Conservation (phyloP, 306 rosid species). For the Ormosia emarginata region DNA sequence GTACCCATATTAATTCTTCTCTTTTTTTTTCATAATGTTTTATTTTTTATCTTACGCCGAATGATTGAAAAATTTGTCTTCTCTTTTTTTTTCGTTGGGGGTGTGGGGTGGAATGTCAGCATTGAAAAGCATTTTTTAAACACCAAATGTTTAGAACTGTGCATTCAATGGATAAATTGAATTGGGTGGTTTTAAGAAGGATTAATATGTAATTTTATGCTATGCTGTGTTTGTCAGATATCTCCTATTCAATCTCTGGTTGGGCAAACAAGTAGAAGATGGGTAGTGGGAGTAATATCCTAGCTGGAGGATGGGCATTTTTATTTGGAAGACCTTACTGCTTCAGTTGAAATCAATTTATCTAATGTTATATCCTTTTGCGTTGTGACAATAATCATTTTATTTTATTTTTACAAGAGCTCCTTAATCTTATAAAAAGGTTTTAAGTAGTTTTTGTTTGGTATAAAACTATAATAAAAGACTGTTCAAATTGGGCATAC, state of each 20-base stretch:
- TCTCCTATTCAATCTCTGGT: too few relatives aligned
- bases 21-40: too few relatives aligned
- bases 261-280: constrained; percentile 72
- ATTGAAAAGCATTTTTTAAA: too few relatives aligned
- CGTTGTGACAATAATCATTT: constrained; percentile 4
- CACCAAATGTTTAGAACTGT: background rate
- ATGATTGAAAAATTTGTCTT: too few relatives aligned
- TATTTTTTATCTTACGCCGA: too few relatives aligned
- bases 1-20: too few relatives aligned
- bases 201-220: too few relatives aligned
- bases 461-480: background rate
- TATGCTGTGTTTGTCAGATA: too few relatives aligned
- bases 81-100: too few relatives aligned
- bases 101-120: too few relatives aligned
- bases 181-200: too few relatives aligned
- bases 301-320: constrained; percentile 87
- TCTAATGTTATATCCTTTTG: constrained; percentile 80
- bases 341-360: constrained; percentile 70
- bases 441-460: background rate
- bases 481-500: background rate
- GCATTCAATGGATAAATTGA: background rate
- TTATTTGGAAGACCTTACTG: constrained; percentile 82
- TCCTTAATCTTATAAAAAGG: background rate
- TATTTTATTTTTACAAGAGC: background rate
- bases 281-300: constrained; percentile 87